phyloP scores from a whole-genome alignment of 495 filamentous ascomycete genomes.

The Pseudomonodictys pantanalensis region DNA sequence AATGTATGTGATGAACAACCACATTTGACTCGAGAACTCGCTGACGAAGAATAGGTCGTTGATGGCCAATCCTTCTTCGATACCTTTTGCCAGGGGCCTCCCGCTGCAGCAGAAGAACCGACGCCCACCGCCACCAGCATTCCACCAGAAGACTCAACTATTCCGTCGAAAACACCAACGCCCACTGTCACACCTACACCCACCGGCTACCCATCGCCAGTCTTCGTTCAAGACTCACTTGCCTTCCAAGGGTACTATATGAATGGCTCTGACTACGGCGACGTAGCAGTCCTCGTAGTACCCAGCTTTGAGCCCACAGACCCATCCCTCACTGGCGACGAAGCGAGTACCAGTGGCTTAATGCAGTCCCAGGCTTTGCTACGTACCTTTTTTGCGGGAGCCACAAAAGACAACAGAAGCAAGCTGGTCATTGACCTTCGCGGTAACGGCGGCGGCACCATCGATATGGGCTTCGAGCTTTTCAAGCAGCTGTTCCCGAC shows the following conservation, averaged over 20 bases:
- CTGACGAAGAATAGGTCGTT: too few species aligned
- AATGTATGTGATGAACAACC: too few species aligned
- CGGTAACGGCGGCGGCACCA: conserved; percentile 25
- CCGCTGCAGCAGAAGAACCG: too few species aligned
- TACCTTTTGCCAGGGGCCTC: too few species aligned
- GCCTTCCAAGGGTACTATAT: conserved; percentile 26
- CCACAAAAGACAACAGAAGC: conserved; percentile 9
- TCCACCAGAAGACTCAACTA: too few species aligned
- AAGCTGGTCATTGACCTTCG: conserved; percentile 29
- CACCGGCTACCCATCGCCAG: conserved; percentile 21
- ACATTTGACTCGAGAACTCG: too few species aligned
- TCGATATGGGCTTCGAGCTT: conserved; percentile 22
- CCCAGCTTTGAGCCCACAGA: conserved; percentile 21
- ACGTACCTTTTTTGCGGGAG: conserved; percentile 19
- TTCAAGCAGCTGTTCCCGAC: conserved; percentile 33
- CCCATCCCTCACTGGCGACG: background rate
- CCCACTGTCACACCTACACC: too few species aligned
- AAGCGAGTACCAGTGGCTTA: too few species aligned
- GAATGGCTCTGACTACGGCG: conserved; percentile 23
- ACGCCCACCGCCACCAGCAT: too few species aligned
- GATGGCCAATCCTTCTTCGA: too few species aligned
- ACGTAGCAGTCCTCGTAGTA: conserved; percentile 28
- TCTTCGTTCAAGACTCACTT: conserved; percentile 2
- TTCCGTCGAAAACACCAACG: too few species aligned
- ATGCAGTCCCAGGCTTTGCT: conserved; percentile 16